Percentiles rank a stretch among this genome's conserved stretches.
phyloP scores from a whole-genome alignment of 2,329 filamentous ascomycete genomes.

The Fusarium sp. region DNA sequence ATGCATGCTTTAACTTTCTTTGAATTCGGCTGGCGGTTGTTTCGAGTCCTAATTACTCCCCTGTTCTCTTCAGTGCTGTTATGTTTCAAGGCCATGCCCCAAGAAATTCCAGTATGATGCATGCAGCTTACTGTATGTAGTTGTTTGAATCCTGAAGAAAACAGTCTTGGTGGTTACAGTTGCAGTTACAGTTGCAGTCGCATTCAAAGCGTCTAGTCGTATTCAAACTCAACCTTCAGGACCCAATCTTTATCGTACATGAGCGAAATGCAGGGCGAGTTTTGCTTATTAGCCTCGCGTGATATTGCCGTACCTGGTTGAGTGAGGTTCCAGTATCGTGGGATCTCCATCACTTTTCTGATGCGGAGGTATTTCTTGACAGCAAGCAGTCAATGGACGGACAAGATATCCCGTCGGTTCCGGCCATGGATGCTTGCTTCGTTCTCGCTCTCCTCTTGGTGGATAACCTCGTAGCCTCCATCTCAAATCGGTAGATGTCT shows the following conservation, averaged over 20 bases:
- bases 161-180: neutral
- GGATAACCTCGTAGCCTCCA: slow-evolving; percentile 23
- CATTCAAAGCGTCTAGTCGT: slow-evolving; percentile 1
- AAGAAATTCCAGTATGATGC: neutral
- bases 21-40: slow-evolving; percentile 37
- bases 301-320: neutral
- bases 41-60: slow-evolving; percentile 29
- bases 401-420: slow-evolving; percentile 21
- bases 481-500: slow-evolving; percentile 2
- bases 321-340: neutral
- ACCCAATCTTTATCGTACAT: neutral
- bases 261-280: neutral
- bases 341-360: slow-evolving; percentile 17
- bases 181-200: neutral
- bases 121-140: neutral
- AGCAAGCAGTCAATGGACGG: slow-evolving; percentile 19
- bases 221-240: slow-evolving; percentile 1
- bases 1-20: slow-evolving; percentile 11
- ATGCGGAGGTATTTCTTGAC: slow-evolving; percentile 3
- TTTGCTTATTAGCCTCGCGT: slow-evolving; percentile 15
- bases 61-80: slow-evolving; percentile 29
- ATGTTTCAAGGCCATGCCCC: slow-evolving; percentile 44
- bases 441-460: slow-evolving; percentile 19
- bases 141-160: neutral
- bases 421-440: neutral